These are phyloP conservation scores for Heimioporus sp. DNA, from an alignment of 768 basidiomycete genomes.

Conservation along the genomic window DNA sequence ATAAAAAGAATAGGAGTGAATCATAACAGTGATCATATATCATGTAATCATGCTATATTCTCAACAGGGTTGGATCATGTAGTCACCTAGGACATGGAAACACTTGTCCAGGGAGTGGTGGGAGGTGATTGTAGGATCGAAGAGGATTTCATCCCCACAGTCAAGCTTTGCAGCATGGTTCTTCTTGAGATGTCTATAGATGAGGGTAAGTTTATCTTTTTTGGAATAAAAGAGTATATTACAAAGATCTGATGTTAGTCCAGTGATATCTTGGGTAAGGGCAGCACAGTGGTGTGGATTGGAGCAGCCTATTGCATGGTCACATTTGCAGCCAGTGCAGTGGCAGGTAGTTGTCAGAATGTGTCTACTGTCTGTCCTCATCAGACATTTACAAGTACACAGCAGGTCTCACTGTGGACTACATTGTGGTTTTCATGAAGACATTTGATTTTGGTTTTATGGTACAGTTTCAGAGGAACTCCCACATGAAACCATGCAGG, in stretches of 20 bases:
- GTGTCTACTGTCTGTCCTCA: not conserved
- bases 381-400: not conserved
- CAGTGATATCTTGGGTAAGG: not conserved
- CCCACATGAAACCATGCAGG: slow-evolving; percentile 5
- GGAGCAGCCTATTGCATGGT: not conserved
- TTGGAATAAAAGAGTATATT: not conserved
- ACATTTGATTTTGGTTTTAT: not conserved
- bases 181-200: too few species aligned
- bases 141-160: too few species aligned
- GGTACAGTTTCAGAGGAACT: not conserved
- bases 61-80: too few species aligned
- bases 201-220: not conserved
- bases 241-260: not conserved
- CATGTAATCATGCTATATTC: too few species aligned
- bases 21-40: too few species aligned
- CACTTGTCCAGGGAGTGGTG: too few species aligned
- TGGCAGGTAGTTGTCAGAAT: not conserved
- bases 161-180: too few species aligned
- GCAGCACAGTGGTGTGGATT: not conserved
- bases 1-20: too few species aligned
- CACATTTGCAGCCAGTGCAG: not conserved
- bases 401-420: not conserved
- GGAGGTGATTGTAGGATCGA: too few species aligned
- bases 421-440: not conserved
- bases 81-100: too few species aligned